Percentiles rank a stretch among this genome's conserved stretches.
These are phyloP conservation scores for Immersiporthe knoxdaviesiana DNA, from an alignment of 2,329 filamentous ascomycete species.

Conservation along the genomic window DNA sequence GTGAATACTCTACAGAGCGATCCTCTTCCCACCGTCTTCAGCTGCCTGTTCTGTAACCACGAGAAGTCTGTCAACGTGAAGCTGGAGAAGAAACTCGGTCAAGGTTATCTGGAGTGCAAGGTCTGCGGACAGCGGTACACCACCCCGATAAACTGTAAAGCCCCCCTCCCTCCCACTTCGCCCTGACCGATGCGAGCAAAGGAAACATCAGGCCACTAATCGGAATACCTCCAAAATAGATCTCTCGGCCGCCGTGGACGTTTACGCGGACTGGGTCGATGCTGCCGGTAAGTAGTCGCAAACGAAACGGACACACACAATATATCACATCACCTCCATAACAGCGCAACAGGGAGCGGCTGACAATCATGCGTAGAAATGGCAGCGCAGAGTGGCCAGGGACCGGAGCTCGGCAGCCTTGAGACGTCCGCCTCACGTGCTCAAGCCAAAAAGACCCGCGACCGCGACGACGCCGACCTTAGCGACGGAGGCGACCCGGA, in stretches of 20 bases:
- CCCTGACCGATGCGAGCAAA: neutral
- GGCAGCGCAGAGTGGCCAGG: slow-evolving; percentile 19
- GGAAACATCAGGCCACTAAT: neutral
- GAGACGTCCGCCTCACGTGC: slow-evolving; percentile 12
- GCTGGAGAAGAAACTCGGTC: slow-evolving; percentile 88
- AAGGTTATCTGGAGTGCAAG: slow-evolving; percentile 86
- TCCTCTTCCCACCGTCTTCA: slow-evolving; percentile 80
- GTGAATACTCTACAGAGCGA: slow-evolving; percentile 56
- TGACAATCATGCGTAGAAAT: slow-evolving; percentile 5
- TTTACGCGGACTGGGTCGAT: slow-evolving; percentile 98
- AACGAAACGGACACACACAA: neutral
- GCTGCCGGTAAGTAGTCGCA: slow-evolving; percentile 59
- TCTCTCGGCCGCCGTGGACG: slow-evolving; percentile 87
- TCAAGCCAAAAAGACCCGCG: slow-evolving; percentile 27
- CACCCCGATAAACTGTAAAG: slow-evolving; percentile 85
- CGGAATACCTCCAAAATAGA: slow-evolving; percentile 53
- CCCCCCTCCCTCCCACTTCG: neutral
- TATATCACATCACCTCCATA: neutral
- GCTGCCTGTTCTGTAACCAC: slow-evolving; percentile 98
- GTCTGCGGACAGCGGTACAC: slow-evolving; percentile 94
- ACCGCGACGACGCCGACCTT: slow-evolving; percentile 40
- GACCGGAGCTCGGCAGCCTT: slow-evolving; percentile 18
- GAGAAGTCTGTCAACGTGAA: slow-evolving; percentile 90
- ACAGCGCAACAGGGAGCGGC: neutral
- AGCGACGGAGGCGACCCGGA: slow-evolving; percentile 55